Base-by-base conservation (phyloP, 1,284 basidiomycete species). In the Cryptococcus deneoformans region DNA sequence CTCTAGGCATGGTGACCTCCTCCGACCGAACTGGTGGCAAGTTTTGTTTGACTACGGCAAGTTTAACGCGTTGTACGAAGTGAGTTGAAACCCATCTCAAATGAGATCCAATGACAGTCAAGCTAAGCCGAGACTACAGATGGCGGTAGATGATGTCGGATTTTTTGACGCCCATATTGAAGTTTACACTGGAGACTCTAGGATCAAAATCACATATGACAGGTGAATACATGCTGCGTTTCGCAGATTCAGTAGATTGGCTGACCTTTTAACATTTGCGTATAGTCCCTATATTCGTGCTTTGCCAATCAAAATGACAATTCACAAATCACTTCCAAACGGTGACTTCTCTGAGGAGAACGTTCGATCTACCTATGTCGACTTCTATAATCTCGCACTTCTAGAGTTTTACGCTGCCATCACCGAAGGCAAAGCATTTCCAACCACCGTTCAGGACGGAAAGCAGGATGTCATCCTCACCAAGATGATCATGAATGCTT, bases 161-260 rank as follows among this genome's bases (percentile, higher is more conserved):
- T 57, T 74, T 2, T 80, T 81, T 58, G 79, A 81, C 53, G 75
- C 77, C 2, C 75, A 76, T 54, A 71, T 80, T 58, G 80, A 81
- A 59, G 75, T 80, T 8, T 75, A 74, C 54, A 76, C 74, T 7
- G 67, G 69, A 29, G 71, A 77, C 42, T 71, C 77, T 48, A 60
- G 78, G 7, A 61, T 80, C 52, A 75, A 77, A 51, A 72, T 81
- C 37, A 65, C 69, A 14, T 79, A 76, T 57, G 76, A 79, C 56
- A 77, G 77, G 71, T 76, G 54, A 66, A 71, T 65, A 39, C 36
- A 36, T 11, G 12, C 14, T 29, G 12, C n/a, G n/a, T n/a, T n/a
- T n/a, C n/a, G n/a, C n/a, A n/a, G n/a, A n/a, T n/a, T n/a, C n/a
- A n/a, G n/a, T 49, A 4, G n/a, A n/a, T n/a, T n/a, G n/a, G n/a